These are phyloP conservation scores for Candida golubevii DNA, from an alignment of 805 yeast genomes.

Conservation along the genomic window DNA sequence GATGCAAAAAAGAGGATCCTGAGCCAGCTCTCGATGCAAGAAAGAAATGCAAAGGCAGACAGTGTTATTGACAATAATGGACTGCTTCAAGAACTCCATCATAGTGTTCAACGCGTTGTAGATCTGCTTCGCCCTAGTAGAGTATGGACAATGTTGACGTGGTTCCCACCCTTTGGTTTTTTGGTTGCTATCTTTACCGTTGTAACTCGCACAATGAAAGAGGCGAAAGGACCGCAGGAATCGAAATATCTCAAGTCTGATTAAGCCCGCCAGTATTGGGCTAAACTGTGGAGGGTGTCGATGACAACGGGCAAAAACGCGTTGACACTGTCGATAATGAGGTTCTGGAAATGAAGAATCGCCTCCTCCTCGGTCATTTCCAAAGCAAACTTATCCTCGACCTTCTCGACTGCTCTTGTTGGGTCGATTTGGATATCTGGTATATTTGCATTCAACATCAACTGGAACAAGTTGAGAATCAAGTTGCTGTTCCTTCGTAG, in stretches of 20 bases:
- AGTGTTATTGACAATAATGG: slow-evolving; percentile 59
- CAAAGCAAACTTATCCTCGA: slow-evolving; percentile 88
- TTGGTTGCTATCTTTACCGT: slow-evolving; percentile 8
- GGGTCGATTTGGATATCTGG: slow-evolving; percentile 88
- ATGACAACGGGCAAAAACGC: slow-evolving; percentile 94
- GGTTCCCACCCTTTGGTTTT: slow-evolving; percentile 40
- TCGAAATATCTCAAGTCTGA: not conserved
- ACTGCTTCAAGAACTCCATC: slow-evolving; percentile 21
- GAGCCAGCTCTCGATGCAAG: slow-evolving; percentile 68
- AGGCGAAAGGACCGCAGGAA: not conserved
- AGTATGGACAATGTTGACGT: slow-evolving; percentile 23
- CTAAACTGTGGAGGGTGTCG: slow-evolving; percentile 89
- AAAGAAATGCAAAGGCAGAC: slow-evolving; percentile 59
- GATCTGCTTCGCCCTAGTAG: slow-evolving; percentile 27
- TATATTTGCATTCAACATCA: slow-evolving; percentile 90
- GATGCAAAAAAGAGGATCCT: slow-evolving; percentile 72
- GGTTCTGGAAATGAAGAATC: slow-evolving; percentile 85
- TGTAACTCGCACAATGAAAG: slow-evolving; percentile 1
- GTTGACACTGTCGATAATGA: slow-evolving; percentile 90
- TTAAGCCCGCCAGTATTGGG: slow-evolving; percentile 95
- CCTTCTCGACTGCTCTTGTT: slow-evolving; percentile 80
- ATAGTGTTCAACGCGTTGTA: slow-evolving; percentile 20
- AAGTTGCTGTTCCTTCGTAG: slow-evolving; percentile 84
- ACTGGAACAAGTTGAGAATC: slow-evolving; percentile 83
- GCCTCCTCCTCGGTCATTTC: slow-evolving; percentile 97